Conservation (phyloP, 306 rosid genomes). For the Hippophae gyantsensis region DNA sequence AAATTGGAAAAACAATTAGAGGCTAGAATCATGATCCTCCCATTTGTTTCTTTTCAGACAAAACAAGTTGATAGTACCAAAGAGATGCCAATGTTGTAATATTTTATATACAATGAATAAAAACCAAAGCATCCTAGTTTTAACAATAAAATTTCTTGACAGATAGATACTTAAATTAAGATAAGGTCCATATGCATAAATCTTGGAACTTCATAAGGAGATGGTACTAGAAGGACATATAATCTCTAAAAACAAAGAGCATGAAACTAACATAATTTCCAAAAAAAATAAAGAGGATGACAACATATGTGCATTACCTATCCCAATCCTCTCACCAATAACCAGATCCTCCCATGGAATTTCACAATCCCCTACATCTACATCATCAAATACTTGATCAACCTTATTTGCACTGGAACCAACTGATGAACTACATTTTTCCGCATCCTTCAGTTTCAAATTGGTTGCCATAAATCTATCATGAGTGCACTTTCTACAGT, state of each 20-base stretch:
- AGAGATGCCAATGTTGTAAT: no score
- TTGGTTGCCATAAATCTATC: slow-evolving; percentile 56
- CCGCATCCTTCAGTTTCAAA: slow-evolving; percentile 51
- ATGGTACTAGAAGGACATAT: no score
- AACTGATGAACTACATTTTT: slow-evolving; percentile 42
- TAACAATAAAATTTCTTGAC: no score
- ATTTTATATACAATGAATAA: no score
- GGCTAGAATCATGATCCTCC: no score
- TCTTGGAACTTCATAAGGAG: background rate
- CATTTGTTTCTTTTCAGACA: slow-evolving; percentile 4
- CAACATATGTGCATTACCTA: slow-evolving; percentile 53
- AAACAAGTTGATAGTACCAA: background rate
- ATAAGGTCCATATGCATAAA: no score
- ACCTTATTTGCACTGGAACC: slow-evolving; percentile 45
- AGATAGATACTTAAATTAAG: no score
- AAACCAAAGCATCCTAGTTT: no score
- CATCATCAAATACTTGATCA: slow-evolving; percentile 77
- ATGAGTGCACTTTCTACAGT: slow-evolving; percentile 41
- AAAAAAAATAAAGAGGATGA: slow-evolving; percentile 4
- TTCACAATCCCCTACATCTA: slow-evolving; percentile 88
- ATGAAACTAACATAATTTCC: background rate
- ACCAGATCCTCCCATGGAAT: slow-evolving; percentile 90
- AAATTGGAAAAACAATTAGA: slow-evolving; percentile 9
- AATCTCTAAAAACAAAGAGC: background rate
- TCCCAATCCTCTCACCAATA: slow-evolving; percentile 91